phyloP scores from a whole-genome alignment of 805 yeast genomes.

The Candida michaelii region DNA sequence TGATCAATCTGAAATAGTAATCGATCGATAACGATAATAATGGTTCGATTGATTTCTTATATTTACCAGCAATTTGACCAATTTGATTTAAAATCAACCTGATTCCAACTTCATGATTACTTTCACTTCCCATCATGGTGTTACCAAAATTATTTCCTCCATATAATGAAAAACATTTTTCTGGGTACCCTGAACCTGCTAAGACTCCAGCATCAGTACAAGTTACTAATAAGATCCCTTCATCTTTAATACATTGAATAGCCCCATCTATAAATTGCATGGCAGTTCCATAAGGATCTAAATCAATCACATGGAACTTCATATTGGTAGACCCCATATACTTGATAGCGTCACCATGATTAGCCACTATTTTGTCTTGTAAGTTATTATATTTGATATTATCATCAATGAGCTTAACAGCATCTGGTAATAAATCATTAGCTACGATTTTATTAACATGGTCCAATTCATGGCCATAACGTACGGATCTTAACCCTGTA shows the following conservation, averaged over 20 bases:
- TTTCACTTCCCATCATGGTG: conserved; percentile 50
- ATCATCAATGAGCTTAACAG: conserved; percentile 75
- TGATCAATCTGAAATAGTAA: conserved; percentile 85
- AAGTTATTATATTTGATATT: conserved; percentile 71
- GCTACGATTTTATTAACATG: conserved; percentile 73
- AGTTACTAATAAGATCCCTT: conserved; percentile 84
- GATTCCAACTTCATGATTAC: conserved; percentile 91
- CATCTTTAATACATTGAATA: conserved; percentile 76
- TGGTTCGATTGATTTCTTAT: conserved; percentile 86
- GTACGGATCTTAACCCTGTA: conserved; percentile 88
- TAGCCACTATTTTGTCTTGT: conserved; percentile 55
- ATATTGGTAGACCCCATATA: conserved; percentile 55
- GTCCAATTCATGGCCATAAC: conserved; percentile 92
- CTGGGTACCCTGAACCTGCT: conserved; percentile 96
- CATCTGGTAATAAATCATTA: conserved; percentile 82
- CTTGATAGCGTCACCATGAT: conserved; percentile 88
- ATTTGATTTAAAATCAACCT: conserved; percentile 78
- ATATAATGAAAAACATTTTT: conserved; percentile 90
- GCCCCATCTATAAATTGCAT: conserved; percentile 95
- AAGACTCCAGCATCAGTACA: conserved; percentile 95
- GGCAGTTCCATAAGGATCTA: conserved; percentile 98
- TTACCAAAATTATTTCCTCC: conserved; percentile 89
- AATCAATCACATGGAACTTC: conserved; percentile 80
- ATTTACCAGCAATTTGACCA: conserved; percentile 82
- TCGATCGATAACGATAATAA: conserved; percentile 83